Conservation (phyloP, 2,329 filamentous ascomycete species). For the Monascus ruber region DNA sequence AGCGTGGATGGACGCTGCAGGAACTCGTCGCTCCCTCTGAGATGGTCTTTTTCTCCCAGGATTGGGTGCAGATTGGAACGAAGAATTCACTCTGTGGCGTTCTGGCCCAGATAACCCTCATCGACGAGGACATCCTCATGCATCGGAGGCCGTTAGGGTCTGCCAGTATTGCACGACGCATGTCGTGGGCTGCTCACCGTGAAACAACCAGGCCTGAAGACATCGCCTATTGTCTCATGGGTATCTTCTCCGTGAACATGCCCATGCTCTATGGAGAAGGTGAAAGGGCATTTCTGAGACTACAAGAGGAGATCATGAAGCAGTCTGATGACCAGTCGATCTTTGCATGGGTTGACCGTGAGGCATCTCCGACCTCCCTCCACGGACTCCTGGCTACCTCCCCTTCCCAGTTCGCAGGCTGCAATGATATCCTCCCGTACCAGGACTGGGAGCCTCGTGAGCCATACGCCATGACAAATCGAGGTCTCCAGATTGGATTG, state of each 20-base stretch:
- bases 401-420: too few relatives aligned
- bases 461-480: conserved; percentile 8
- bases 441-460: too few relatives aligned
- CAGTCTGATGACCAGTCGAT: too few relatives aligned
- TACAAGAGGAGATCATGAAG: too few relatives aligned
- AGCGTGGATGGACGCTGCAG: conserved; percentile 9
- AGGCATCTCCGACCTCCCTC: too few relatives aligned
- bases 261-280: conserved; percentile 1
- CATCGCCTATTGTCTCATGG: conserved; percentile 18
- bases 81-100: neutral
- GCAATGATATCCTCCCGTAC: too few relatives aligned
- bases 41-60: conserved; percentile 2
- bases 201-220: conserved; percentile 14
- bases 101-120: conserved; percentile 4
- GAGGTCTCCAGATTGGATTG: conserved; percentile 8
- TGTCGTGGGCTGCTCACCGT: conserved; percentile 17
- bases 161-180: conserved; percentile 6
- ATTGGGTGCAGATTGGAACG: neutral
- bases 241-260: conserved; percentile 17
- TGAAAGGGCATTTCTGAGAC: too few relatives aligned
- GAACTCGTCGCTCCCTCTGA: conserved; percentile 5
- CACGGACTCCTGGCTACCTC: too few relatives aligned
- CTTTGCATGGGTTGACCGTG: too few relatives aligned
- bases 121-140: conserved; percentile 1
- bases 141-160: neutral